Base-by-base conservation (phyloP, 495 filamentous ascomycete genomes). In the Astrocystis sublimbata region DNA sequence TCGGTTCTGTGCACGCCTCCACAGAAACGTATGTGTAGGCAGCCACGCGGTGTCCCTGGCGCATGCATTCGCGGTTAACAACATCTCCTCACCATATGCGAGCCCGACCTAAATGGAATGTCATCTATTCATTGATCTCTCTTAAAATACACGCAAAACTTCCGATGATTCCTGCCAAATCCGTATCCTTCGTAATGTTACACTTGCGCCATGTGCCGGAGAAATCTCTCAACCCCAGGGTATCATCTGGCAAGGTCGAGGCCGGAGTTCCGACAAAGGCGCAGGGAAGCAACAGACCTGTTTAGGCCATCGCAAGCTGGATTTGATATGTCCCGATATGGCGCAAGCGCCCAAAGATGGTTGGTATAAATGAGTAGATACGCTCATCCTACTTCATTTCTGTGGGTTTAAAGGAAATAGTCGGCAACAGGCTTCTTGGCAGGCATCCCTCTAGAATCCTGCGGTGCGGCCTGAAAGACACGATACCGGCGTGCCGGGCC, bases 361-460 rank as follows among this genome's bases (percentile, higher is more conserved):
- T 40, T 17, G 23, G 28, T 30, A 35, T 6, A 2, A 51, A 36
- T 30, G 3, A 15, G 15, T 8, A 51, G 24, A 35, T 7, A 17
- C 24, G 17, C 38, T 15, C 23, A 19, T n/a, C 10, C 6, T 46
- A 24, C 13, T 23, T 26, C n/a, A n/a, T n/a, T 12, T 2, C 12
- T 30, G 17, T 17, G 10, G n/a, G 10, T 8, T 69, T 73, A 84
- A 81, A 98, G 79, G 71, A 98, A 98, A 82, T 98, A 98, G 78
- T 98, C 93, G 65, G 92, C 93, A 63, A 94, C 89, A 46, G 94
- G 94, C 78, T 98, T 98, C 83, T 98, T 98, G 43, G 94, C 94
- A 70, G 94, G 94, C 94, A 98, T 97, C 12, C 94, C 94, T 74
- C 96, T 86, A 41, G 89, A 89, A 75, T 98, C 94, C 80, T 98